Conservation (phyloP, 768 basidiomycete genomes). For the Melanogaster broomeanus region DNA sequence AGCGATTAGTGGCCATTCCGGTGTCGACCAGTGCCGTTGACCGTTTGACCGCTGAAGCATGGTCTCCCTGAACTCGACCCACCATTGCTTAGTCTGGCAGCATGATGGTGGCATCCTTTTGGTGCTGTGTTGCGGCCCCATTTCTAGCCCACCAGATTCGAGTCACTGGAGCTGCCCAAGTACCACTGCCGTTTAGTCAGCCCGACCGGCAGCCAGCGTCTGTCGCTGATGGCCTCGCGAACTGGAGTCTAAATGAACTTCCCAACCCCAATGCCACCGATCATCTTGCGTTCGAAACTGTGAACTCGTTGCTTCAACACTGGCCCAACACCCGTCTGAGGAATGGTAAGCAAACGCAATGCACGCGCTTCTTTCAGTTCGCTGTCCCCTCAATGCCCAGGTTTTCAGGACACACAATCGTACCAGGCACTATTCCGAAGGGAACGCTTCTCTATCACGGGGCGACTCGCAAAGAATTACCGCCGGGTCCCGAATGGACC, state of each 20-base stretch:
- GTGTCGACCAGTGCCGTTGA: too few relatives aligned
- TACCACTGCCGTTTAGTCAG: neutral
- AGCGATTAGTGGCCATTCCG: too few relatives aligned
- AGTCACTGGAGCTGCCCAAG: neutral
- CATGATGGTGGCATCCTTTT: neutral
- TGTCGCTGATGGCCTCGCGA: neutral
- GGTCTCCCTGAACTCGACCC: too few relatives aligned
- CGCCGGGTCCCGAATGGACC: conserved; percentile 29
- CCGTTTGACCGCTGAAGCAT: too few relatives aligned
- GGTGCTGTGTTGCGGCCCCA: neutral
- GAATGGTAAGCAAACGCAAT: conserved; percentile 33
- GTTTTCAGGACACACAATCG: conserved; percentile 29
- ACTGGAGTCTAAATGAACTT: conserved; percentile 22
- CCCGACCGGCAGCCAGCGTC: neutral
- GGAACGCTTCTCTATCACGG: conserved; percentile 37
- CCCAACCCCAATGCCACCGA: conserved; percentile 30
- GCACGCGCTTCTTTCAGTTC: neutral
- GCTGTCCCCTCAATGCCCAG: neutral
- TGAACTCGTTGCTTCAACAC: conserved; percentile 36
- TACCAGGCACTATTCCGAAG: conserved; percentile 31
- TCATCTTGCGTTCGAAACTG: conserved; percentile 37
- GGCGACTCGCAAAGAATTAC: conserved; percentile 15
- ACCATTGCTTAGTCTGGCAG: too few relatives aligned
- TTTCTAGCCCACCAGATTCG: neutral
- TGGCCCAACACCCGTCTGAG: conserved; percentile 41